Conservation (phyloP, 805 yeast genomes). For the Teunomyces aglyptinius region DNA sequence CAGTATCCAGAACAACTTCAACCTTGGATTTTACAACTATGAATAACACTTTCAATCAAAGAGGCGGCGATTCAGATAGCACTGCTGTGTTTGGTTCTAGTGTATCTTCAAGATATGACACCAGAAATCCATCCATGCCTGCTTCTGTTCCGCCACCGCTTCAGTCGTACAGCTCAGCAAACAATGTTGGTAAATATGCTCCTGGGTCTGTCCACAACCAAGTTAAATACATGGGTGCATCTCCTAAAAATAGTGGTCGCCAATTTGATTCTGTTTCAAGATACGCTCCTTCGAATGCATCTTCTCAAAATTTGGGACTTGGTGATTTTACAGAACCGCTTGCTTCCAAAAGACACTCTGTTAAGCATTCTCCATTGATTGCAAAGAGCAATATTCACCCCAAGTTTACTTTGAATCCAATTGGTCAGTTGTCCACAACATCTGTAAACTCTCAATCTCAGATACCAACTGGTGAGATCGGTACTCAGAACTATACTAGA, state of each 20-base stretch:
- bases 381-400: background rate
- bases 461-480: background rate
- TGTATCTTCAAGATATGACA: constrained; percentile 11
- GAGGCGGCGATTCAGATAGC: constrained; percentile 6
- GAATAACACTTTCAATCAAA: constrained; percentile 5
- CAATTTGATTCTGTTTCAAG: constrained; percentile 7
- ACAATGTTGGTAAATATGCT: constrained; percentile 6
- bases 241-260: constrained; percentile 3
- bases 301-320: constrained; percentile 17
- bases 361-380: constrained; percentile 6
- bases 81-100: constrained; percentile 4
- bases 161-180: constrained; percentile 6
- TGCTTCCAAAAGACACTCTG: constrained; percentile 6
- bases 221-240: background rate
- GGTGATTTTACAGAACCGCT: constrained; percentile 1
- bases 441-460: constrained; percentile 17
- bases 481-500: constrained; percentile 10
- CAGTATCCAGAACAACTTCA: constrained; percentile 55
- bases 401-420: constrained; percentile 5
- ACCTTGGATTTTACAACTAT: constrained; percentile 33
- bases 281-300: constrained; percentile 22
- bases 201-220: constrained; percentile 2
- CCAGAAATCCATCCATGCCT: constrained; percentile 4
- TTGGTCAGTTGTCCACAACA: constrained; percentile 17
- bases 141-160: constrained; percentile 5